Percentiles rank a stretch among this genome's conserved stretches.
These are phyloP conservation scores for Trichomonas gallinae DNA, from an alignment of 208 protist genomes.

Conservation along the genomic window DNA sequence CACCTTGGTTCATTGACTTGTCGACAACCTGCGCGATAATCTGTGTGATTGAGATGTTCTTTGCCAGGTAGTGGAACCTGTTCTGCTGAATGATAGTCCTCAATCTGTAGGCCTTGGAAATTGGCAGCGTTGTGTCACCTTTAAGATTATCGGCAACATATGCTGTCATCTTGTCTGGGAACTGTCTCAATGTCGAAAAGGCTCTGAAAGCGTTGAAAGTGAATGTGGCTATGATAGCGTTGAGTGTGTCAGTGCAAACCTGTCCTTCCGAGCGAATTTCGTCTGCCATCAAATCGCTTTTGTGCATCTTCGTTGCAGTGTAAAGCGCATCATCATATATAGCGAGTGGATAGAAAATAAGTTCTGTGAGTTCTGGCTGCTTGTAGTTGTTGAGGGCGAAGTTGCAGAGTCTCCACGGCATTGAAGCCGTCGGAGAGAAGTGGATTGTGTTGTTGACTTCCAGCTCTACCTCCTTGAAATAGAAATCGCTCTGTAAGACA, in stretches of 20 bases:
- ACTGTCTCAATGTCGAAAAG: not conserved
- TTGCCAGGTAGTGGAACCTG: not conserved
- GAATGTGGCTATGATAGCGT: not conserved
- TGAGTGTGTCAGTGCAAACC: not conserved
- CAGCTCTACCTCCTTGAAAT: not conserved
- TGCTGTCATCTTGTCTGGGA: not conserved
- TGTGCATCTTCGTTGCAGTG: not conserved
- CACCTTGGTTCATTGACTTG: not conserved
- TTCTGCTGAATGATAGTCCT: not conserved
- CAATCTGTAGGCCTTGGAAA: not conserved
- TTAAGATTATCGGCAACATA: not conserved
- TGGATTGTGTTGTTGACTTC: not conserved
- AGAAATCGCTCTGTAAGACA: not conserved
- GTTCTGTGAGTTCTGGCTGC: not conserved
- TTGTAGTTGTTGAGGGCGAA: not conserved
- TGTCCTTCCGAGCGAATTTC: not conserved
- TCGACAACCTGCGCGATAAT: not conserved
- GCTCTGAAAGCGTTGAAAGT: slow-evolving; percentile 9
- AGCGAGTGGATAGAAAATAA: not conserved
- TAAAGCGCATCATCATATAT: not conserved
- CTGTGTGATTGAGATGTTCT: not conserved
- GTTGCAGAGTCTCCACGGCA: not conserved
- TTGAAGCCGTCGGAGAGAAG: not conserved
- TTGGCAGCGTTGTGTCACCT: not conserved
- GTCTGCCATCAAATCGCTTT: not conserved